Base-by-base conservation (phyloP, 768 basidiomycete species). In the Mycena amicta region DNA sequence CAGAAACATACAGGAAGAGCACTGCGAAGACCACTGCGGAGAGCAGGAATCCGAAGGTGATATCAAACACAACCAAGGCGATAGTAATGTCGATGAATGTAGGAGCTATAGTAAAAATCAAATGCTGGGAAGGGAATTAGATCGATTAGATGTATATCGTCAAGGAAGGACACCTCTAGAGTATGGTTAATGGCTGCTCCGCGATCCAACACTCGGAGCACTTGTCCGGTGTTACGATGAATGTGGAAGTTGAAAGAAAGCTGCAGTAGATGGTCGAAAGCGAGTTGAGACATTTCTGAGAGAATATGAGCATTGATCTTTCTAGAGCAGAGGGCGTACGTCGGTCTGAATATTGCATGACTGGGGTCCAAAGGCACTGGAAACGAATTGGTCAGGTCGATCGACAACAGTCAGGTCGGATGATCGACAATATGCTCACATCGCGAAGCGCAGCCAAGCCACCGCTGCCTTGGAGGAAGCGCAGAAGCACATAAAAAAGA, bases 261-360 rank as follows among this genome's bases (percentile, higher is more conserved):
- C 60, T 92, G 90, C 11, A 98, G 79, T 2, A 97, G 74, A 67
- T 96, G 95, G 59, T 94, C 85, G 73, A 91, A 92, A 11, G 93
- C 89, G 52, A 95, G 77, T 66, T 86, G 81, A 1, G 88, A 89
- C 93, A 96, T 95, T 72, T 92, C 91, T 87, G 64, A 16, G 62
- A 18, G 25, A 52, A 28, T 30, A 57, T 49, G 25, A 49, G 41
- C 20, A 12, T 13, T 13, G 4, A 53, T 55, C 30, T 53, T 55
- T 13, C 39, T 6, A 60, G 5, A 20, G 54, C 18, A 54, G 22
- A 49, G 41, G 20, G 40, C 41, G 18, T 61, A 83, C 84, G 83
- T 66, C 88, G 76, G 68, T 95, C 92, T 0, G 90, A 92, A 70
- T 86, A 91, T 72, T 93, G 92, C 83, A 93, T 90, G 41, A 98